Base-by-base conservation (phyloP, 495 filamentous ascomycete genomes). In the Melanomma pulvis-pyrius region DNA sequence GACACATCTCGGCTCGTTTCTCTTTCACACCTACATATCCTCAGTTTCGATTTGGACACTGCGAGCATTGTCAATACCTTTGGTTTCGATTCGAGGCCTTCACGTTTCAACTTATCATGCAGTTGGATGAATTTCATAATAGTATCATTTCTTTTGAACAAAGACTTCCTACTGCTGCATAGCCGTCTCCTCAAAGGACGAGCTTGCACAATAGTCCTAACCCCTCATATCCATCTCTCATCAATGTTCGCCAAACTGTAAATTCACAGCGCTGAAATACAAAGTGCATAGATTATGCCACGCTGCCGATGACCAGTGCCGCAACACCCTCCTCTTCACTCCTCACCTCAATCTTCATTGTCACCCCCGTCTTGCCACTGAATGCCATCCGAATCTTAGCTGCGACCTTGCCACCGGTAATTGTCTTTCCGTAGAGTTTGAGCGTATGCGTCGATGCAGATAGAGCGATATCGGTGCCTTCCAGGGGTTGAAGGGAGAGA, bases 371-470 rank as follows among this genome's bases (percentile, higher is more conserved):
- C 82, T 96, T 97, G 68, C 88, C 86, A 51, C 90, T 93, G 79
- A 86, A 97, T 4, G 93, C 94, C 94, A 98, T 96, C 80, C 92
- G 86, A 68, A 98, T 84, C 62, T 88, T 86, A 53, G 90, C 89
- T 36, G 92, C 92, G 1, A 98, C 93, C 68, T 87, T 87, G 66
- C 96, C 96, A 29, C 94, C 96, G 26, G 83, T 88, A 67, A 98
- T 87, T 22, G 93, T 97, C 86, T 96, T 97, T 72, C 94, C 94
- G 74, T 94, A 92, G 24, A 98, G 85, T 80, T 96, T 97, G 73
- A 98, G 86, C 11, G 92, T 91, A 78, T 98, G 94, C 61, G 93
- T 97, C 65, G 89, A 92, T 73, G 87, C 87, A 73, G 86, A 94
- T 63, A 96, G 83, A 15, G 90, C 87, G 26, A 98, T 86, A 65